These are phyloP conservation scores for Cercophora sp. DNA, from an alignment of 495 filamentous ascomycete genomes.

Conservation along the genomic window DNA sequence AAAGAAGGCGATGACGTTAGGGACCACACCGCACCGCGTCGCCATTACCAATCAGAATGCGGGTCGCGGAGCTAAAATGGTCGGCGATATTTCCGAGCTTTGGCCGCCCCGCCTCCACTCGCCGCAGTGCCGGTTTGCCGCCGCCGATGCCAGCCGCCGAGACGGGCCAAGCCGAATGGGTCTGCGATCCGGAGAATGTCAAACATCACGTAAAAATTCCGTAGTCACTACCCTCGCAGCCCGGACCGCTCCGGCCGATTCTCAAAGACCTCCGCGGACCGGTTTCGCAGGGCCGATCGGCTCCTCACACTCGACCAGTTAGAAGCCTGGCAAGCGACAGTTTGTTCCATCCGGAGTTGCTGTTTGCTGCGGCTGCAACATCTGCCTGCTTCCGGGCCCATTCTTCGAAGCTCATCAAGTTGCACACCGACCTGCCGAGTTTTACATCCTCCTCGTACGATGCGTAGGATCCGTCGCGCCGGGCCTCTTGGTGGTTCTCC, in stretches of 20 bases:
- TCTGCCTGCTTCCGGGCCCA: constrained; percentile 13
- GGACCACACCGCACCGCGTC: too few relatives aligned
- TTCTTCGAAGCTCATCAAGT: constrained; percentile 24
- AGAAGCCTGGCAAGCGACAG: constrained; percentile 19
- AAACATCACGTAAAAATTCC: too few relatives aligned
- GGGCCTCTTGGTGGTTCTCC: constrained; percentile 21
- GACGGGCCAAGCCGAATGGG: not conserved
- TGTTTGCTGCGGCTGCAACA: not conserved
- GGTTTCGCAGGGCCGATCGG: too few relatives aligned
- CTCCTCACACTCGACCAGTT: too few relatives aligned
- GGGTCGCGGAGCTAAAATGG: not conserved
- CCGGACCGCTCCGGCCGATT: too few relatives aligned
- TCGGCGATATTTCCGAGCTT: not conserved
- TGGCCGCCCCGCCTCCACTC: not conserved
- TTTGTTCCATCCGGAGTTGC: constrained; percentile 18
- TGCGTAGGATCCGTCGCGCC: constrained; percentile 17
- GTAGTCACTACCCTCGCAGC: too few relatives aligned
- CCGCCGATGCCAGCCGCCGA: not conserved
- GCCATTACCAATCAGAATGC: not conserved
- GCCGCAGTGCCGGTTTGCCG: not conserved
- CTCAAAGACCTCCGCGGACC: too few relatives aligned
- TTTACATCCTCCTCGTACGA: constrained; percentile 21
- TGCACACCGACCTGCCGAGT: constrained; percentile 22
- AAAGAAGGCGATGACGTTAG: too few relatives aligned
- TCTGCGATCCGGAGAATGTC: too few relatives aligned